Base-by-base conservation (phyloP, 2,329 filamentous ascomycete genomes). In the Cladosporium colombiae region DNA sequence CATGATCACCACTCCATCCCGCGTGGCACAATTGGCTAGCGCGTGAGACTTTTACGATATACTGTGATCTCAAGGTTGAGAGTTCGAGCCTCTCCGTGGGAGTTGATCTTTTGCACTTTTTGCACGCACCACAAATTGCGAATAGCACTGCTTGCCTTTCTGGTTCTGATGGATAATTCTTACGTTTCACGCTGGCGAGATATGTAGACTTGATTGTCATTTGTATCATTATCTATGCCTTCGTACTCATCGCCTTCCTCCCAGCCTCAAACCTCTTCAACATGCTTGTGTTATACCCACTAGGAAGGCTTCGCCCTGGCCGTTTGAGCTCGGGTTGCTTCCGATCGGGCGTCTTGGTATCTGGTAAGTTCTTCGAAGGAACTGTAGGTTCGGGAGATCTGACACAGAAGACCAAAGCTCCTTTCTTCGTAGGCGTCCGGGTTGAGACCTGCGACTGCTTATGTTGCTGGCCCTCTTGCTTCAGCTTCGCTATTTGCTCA, bases 1-100 rank as follows among this genome's bases (percentile, higher is more conserved):
- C 44, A 62, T 62, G 27, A 56, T 46, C 44, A 55, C 33, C 25
- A 40, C 65, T 64, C 65, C 58, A 33, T 68, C 72, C 73, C 71
- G 68, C 70, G 68, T 74, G 72, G 74, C 74, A 74, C 73, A 75
- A 75, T 75, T 75, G 74, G 73, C 69, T 70, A 74, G 74, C 71
- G 74, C 74, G 73, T 75, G 72, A 74, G 74, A 75, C 74, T 75
- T 75, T 75, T 75, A 75, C 55, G 29, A 29, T 27, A 1, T 35
- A 29, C 55, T 68, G 71, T 61, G 16, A 75, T 75, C 73, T 73
- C 71, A 76, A 76, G 73, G 74, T 74, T 75, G 70, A 71, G 73
- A 74, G 73, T 75, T 75, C 72, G 71, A 74, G 69, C 71, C 72
- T 68, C 69, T 68, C 68, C 68, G 72, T 69, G 72, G 70, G 72